phyloP scores from a whole-genome alignment of 192 early-diverging fungal species.

The Mortierella hygrophila region DNA sequence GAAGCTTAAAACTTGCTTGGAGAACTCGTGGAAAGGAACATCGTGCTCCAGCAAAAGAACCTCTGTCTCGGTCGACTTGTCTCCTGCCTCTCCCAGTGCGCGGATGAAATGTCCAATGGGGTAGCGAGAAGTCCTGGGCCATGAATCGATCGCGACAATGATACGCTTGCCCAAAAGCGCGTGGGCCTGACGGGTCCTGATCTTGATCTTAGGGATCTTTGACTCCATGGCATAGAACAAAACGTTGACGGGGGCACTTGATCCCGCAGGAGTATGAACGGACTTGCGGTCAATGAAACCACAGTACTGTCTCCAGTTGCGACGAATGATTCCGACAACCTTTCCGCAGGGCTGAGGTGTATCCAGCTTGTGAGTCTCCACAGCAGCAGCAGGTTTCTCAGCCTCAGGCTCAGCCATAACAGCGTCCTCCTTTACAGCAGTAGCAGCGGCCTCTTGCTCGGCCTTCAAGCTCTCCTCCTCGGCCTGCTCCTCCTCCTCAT shows the following conservation, averaged over 20 bases:
- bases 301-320: conserved; percentile 95
- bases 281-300: conserved; percentile 87
- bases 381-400: conserved; percentile 80
- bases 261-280: conserved; percentile 66
- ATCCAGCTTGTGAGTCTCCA: conserved; percentile 67
- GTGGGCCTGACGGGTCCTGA: conserved; percentile 91
- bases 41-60: conserved; percentile 97
- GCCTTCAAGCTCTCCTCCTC: conserved; percentile 66
- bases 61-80: conserved; percentile 95
- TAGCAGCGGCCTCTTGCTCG: conserved; percentile 54
- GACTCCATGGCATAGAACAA: conserved; percentile 93
- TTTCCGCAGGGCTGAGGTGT: conserved; percentile 81
- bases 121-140: conserved; percentile 84
- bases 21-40: conserved; percentile 95
- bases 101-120: conserved; percentile 95
- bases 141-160: conserved; percentile 93
- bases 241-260: conserved; percentile 76
- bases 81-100: conserved; percentile 92
- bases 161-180: conserved; percentile 85
- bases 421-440: conserved; percentile 64
- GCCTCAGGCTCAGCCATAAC: conserved; percentile 67
- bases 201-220: conserved; percentile 93
- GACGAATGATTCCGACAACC: conserved; percentile 94
- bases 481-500: conserved; percentile 78
- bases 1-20: conserved; percentile 83